These are phyloP conservation scores for Fennellomyces sp. DNA, from an alignment of 371 early-diverging fungal species.

Conservation along the genomic window DNA sequence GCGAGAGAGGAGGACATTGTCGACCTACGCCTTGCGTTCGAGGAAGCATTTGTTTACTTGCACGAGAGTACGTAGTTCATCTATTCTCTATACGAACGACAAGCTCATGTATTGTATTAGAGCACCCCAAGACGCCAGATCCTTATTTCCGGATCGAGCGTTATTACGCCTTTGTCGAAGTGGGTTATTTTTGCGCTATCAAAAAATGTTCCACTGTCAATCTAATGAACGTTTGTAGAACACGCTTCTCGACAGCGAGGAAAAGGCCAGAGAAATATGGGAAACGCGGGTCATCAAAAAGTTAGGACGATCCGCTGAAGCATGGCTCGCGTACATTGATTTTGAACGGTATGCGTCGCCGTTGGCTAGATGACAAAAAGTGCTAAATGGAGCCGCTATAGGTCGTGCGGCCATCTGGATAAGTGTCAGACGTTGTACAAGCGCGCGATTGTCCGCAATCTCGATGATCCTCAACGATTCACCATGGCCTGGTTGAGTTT, in stretches of 20 bases:
- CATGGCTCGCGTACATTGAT: constrained; percentile 44
- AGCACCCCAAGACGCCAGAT: constrained; percentile 41
- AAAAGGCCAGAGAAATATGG: constrained; percentile 41
- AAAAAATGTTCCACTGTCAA: neutral
- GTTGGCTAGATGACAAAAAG: no score
- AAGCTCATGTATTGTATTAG: constrained; percentile 17
- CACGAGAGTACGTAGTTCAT: constrained; percentile 25
- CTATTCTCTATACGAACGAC: neutral
- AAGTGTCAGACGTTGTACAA: constrained; percentile 43
- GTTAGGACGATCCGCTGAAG: constrained; percentile 37
- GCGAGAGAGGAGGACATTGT: constrained; percentile 23
- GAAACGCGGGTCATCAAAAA: constrained; percentile 21
- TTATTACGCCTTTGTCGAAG: constrained; percentile 47
- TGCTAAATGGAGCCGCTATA: constrained; percentile 3
- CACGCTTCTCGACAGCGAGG: constrained; percentile 21
- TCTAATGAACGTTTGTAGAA: constrained; percentile 3
- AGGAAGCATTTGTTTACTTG: constrained; percentile 33
- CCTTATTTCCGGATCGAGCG: constrained; percentile 61
- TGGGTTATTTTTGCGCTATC: constrained; percentile 5
- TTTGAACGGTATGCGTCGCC: constrained; percentile 59
- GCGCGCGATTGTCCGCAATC: constrained; percentile 36
- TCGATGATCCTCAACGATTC: constrained; percentile 55
- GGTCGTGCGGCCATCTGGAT: constrained; percentile 19
- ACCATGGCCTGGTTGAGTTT: constrained; percentile 51
- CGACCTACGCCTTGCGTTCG: constrained; percentile 35